A percentile compares a stretch with the other conserved stretches of the same genome.
phyloP scores from a whole-genome alignment of 2,329 filamentous ascomycete species.

The Herpotrichia juniperi region DNA sequence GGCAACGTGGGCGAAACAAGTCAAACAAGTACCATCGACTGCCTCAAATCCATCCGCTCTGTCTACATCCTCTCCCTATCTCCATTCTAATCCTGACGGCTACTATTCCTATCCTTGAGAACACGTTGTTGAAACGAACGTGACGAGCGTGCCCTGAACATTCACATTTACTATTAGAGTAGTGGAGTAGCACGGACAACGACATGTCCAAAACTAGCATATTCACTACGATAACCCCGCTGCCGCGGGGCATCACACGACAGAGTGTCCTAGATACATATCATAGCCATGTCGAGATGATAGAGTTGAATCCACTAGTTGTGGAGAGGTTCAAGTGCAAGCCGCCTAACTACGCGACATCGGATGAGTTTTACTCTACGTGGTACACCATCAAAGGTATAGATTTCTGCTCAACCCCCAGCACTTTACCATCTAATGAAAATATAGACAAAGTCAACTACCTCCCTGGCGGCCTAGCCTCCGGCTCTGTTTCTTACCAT shows the following conservation, averaged over 20 bases:
- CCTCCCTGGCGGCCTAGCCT: conserved; percentile 69
- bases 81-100: neutral
- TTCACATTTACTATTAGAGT: neutral
- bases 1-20: too few species aligned
- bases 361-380: conserved; percentile 72
- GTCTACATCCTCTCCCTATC: neutral
- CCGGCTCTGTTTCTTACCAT: conserved; percentile 76
- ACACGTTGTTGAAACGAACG: conserved; percentile 1
- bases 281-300: conserved; percentile 81
- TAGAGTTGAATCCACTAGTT: conserved; percentile 84
- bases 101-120: neutral
- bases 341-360: conserved; percentile 68
- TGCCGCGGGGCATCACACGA: conserved; percentile 71
- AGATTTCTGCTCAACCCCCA: neutral
- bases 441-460: conserved; percentile 73
- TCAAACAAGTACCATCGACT: neutral
- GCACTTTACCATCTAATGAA: conserved; percentile 2
- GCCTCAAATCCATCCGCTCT: neutral
- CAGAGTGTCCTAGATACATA: conserved; percentile 76
- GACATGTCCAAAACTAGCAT: conserved; percentile 72
- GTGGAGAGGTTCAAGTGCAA: conserved; percentile 72
- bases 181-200: neutral
- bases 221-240: conserved; percentile 80
- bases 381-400: conserved; percentile 69
- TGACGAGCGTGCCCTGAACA: neutral